These are phyloP conservation scores for Zygotorulaspora chibaensis DNA, from an alignment of 805 yeast species.

Conservation along the genomic window DNA sequence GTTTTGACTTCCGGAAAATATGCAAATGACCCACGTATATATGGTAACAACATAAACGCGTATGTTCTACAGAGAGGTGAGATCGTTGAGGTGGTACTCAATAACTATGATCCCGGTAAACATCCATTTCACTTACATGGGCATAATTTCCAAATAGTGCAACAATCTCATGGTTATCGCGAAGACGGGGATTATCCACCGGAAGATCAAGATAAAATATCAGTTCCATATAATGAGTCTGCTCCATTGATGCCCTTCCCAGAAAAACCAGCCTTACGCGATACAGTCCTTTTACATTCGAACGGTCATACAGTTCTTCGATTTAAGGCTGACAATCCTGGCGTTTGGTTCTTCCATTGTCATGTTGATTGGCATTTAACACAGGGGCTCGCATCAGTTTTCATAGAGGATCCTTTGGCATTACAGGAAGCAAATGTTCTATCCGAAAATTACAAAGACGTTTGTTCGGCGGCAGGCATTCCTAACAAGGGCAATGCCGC, in stretches of 20 bases:
- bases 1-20: conserved; percentile 56
- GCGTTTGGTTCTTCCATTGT: conserved; percentile 93
- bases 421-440: conserved; percentile 43
- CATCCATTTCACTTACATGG: conserved; percentile 82
- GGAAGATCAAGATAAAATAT: conserved; percentile 30
- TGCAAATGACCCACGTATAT: conserved; percentile 56
- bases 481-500: conserved; percentile 67
- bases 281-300: conserved; percentile 63
- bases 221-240: conserved; percentile 51
- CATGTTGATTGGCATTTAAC: conserved; percentile 83
- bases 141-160: conserved; percentile 60
- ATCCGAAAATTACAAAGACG: conserved; percentile 46
- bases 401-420: conserved; percentile 64
- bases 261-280: conserved; percentile 60
- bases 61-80: conserved; percentile 57
- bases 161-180: conserved; percentile 46
- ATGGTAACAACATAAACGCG: conserved; percentile 67
- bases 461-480: conserved; percentile 46
- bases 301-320: conserved; percentile 67
- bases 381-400: conserved; percentile 71
- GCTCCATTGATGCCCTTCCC: conserved; percentile 44
- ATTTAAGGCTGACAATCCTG: conserved; percentile 82
- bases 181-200: conserved; percentile 40
- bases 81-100: conserved; percentile 68
- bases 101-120: conserved; percentile 74